Percentiles rank a stretch among this genome's conserved stretches.
Conservation (phyloP, 108 stramenopile genomes). For the Skeletonema tropicum region DNA sequence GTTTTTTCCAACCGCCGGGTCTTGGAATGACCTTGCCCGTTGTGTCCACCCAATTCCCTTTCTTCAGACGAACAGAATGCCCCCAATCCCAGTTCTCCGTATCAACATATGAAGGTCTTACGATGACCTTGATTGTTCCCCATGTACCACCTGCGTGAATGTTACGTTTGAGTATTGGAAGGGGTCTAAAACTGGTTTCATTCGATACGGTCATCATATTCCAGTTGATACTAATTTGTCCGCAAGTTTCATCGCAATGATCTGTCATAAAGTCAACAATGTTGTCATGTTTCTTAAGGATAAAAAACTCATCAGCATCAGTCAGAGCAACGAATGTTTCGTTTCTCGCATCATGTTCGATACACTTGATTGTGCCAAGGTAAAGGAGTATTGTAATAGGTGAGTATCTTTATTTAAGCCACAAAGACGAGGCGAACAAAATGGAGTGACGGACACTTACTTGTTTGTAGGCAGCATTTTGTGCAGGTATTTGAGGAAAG, state of each 20-base stretch:
- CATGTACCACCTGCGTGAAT: background rate
- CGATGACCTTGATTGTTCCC: background rate
- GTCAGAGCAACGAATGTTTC: background rate
- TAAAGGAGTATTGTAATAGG: too few relatives aligned
- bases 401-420: too few relatives aligned
- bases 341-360: background rate
- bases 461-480: conserved; percentile 7
- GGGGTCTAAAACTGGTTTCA: background rate
- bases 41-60: conserved; percentile 12
- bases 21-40: background rate
- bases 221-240: conserved; percentile 12
- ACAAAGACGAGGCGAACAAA: too few relatives aligned
- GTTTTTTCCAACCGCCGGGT: background rate
- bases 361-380: background rate
- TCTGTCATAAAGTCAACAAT: conserved; percentile 16
- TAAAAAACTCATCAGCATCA: conserved; percentile 7
- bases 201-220: background rate
- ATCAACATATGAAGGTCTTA: background rate
- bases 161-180: background rate
- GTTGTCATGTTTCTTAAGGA: conserved; percentile 22
- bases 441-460: too few relatives aligned
- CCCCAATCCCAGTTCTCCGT: conserved; percentile 5
- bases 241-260: conserved; percentile 10
- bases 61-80: conserved; percentile 9
- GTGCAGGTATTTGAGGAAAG: background rate